Conservation (phyloP, 176 grass and related monocot species). For the Neostapfia colusana region DNA sequence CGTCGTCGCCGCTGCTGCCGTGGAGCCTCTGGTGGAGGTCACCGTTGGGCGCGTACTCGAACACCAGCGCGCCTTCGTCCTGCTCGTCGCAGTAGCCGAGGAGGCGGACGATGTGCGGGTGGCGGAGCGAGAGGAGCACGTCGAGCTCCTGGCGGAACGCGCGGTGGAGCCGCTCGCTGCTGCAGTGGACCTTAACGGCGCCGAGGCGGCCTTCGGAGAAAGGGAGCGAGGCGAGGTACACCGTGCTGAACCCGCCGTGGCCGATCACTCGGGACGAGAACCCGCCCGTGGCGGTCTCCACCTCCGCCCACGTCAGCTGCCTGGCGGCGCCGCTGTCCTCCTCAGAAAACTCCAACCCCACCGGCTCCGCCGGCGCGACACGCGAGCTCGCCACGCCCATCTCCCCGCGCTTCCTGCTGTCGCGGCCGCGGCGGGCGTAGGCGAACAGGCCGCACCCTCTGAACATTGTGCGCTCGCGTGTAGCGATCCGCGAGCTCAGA, state of each 20-base stretch:
- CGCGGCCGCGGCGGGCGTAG: conserved; percentile 36
- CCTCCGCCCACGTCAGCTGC: conserved; percentile 61
- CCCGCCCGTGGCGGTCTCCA: conserved; percentile 54
- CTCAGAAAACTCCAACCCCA: not conserved
- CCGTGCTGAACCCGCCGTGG: conserved; percentile 81
- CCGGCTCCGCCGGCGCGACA: conserved; percentile 60
- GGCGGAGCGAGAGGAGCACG: conserved; percentile 65
- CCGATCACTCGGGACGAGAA: conserved; percentile 74
- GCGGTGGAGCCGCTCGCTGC: conserved; percentile 72
- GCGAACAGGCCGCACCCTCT: conserved; percentile 52
- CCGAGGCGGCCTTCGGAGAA: conserved; percentile 32
- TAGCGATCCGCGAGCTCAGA: too few relatives aligned
- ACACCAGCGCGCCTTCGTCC: conserved; percentile 56
- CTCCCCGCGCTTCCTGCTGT: conserved; percentile 43
- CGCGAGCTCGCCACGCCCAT: conserved; percentile 44
- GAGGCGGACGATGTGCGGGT: conserved; percentile 72
- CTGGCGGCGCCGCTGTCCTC: not conserved
- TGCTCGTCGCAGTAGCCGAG: conserved; percentile 78
- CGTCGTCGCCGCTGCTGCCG: not conserved
- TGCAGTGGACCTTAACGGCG: conserved; percentile 73
- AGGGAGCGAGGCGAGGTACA: conserved; percentile 63
- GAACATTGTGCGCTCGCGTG: conserved; percentile 60
- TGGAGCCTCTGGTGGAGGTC: conserved; percentile 72
- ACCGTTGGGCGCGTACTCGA: conserved; percentile 76
- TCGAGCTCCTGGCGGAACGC: conserved; percentile 74